Evolutionary conservation across 176 grass and related monocot genomes (phyloP).

Genomic region (Zea luxurians): DNA sequence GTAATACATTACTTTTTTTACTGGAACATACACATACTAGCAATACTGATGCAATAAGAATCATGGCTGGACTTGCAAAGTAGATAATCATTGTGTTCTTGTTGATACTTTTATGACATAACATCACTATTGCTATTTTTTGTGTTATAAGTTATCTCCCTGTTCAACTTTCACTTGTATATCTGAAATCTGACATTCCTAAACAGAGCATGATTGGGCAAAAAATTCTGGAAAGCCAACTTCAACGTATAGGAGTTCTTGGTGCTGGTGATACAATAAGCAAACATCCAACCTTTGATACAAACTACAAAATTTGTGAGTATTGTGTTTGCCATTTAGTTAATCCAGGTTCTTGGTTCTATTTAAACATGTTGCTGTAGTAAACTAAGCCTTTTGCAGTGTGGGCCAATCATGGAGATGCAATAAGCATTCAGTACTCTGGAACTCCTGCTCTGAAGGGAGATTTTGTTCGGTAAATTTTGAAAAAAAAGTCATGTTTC

Average conservation of each 20-base stretch:
- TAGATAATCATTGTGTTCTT: background rate
- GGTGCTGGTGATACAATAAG: slow-evolving; percentile 61
- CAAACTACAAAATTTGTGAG: slow-evolving; percentile 89
- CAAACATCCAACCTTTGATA: slow-evolving; percentile 71
- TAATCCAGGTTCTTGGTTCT: slow-evolving; percentile 13
- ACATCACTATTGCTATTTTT: slow-evolving; percentile 19
- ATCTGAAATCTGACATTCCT: slow-evolving; percentile 40
- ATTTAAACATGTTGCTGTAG: slow-evolving; percentile 36
- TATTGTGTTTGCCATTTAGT: slow-evolving; percentile 22
- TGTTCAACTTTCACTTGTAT: background rate
- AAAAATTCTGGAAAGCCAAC: slow-evolving; percentile 78
- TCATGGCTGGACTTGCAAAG: slow-evolving; percentile 15
- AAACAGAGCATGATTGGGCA: slow-evolving; percentile 93
- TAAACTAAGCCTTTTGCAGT: slow-evolving; percentile 55
- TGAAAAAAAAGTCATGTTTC: background rate
- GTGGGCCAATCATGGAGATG: slow-evolving; percentile 99
- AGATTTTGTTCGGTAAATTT: slow-evolving; percentile 91
- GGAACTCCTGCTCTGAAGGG: slow-evolving; percentile 96
- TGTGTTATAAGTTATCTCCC: background rate
- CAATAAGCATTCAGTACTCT: slow-evolving; percentile 97
- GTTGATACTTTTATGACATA: background rate
- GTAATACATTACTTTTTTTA: background rate
- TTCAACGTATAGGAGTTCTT: slow-evolving; percentile 64
- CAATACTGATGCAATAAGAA: slow-evolving; percentile 27
- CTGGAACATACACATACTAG: background rate